Conservation (phyloP, 345 rosid species). For the Camelina sativa region DNA sequence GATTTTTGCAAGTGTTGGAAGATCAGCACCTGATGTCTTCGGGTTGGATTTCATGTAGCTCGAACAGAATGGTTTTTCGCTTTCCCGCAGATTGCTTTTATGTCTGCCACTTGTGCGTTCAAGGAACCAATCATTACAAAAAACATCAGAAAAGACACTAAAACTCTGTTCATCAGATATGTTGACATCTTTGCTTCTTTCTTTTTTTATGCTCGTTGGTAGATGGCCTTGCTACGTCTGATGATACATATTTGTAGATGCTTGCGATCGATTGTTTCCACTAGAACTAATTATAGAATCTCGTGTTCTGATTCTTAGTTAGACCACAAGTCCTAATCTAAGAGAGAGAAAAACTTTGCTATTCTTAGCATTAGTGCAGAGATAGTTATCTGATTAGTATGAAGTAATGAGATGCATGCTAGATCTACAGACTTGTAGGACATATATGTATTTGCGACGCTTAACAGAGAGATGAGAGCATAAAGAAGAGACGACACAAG, state of each 20-base stretch:
- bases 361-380: no score
- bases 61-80: conserved; percentile 34
- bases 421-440: no score
- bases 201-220: conserved; percentile 7
- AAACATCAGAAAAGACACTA: conserved; percentile 30
- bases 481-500: no score
- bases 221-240: background rate
- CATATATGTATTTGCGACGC: no score
- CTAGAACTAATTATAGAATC: conserved; percentile 11
- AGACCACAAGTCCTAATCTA: conserved; percentile 32
- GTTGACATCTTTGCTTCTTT: conserved; percentile 35
- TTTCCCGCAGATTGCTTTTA: conserved; percentile 27
- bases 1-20: conserved; percentile 28
- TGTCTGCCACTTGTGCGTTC: conserved; percentile 27
- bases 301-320: conserved; percentile 36
- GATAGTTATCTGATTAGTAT: no score
- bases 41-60: conserved; percentile 37
- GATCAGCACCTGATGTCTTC: conserved; percentile 24
- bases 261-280: conserved; percentile 18
- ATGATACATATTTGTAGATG: conserved; percentile 24
- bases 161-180: conserved; percentile 16
- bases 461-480: no score
- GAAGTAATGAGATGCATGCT: no score
- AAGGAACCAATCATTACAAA: conserved; percentile 31
- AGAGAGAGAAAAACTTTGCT: conserved; percentile 24